Base-by-base conservation (phyloP, 2,329 filamentous ascomycete species). In the Fusarium dlaminii region DNA sequence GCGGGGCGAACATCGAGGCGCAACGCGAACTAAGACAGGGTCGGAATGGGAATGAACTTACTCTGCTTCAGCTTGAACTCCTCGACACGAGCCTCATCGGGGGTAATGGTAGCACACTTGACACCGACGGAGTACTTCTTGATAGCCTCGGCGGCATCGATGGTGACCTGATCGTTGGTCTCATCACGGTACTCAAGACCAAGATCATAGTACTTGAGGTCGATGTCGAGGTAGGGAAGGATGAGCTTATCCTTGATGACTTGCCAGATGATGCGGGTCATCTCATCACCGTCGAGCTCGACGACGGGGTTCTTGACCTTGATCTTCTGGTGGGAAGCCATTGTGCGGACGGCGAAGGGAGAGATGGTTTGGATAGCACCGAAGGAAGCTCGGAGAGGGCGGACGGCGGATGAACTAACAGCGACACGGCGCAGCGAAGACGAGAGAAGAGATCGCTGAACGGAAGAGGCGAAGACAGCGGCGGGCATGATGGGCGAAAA, bases 171-270 rank as follows among this genome's bases (percentile, higher is more conserved):
- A 85, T 98, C 96, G 83, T 97, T 91, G 83, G 96, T 98, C 90
- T 97, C 86, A 84, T 99, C 96, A 82, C 96, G 94, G 90, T 98
- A 97, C 83, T 94, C 91, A 75, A 98, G 90, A 72, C 96, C 96
- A 79, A 98, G 86, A 82, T 98, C 95, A 85, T 97, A 98, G 90
- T 98, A 98, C 89, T 99, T 98, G 81, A 99, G 91, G 85, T 98
- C 96, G 83, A 99, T 91, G 84, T 98, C 95, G 78, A 99, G 92
- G 87, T 96, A 98, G 64, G 95, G 95, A 86, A 92, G 89, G 86
- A 98, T 98, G 88, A 98, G 96, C 90, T 97, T 98, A 87, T 98
- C 94, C 90, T 98, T 98, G 90, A 99, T 99, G 84, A 94, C 92
- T 88, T 98, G 89, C 96, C 96, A 99, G 88, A 99, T 99, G 84